Conservation (phyloP, 345 rosid species). For the Toxicodendron radicans region DNA sequence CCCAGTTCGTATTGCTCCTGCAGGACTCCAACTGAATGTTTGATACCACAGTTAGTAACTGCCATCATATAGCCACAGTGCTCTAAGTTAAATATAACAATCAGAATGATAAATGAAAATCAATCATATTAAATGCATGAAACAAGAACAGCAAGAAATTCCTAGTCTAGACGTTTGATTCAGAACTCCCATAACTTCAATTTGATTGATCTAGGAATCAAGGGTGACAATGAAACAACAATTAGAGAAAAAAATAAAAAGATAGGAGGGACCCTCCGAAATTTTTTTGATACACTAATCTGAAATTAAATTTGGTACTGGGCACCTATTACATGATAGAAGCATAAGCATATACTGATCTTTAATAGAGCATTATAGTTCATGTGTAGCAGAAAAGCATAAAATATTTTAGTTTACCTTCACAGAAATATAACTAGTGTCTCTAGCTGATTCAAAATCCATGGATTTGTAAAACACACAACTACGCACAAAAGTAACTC, state of each 20-base stretch:
- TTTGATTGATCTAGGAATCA: background rate
- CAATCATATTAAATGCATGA: background rate
- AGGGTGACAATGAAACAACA: background rate
- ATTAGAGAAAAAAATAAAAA: background rate
- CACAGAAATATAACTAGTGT: background rate
- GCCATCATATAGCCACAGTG: background rate
- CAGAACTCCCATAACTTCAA: background rate
- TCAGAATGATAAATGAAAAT: background rate
- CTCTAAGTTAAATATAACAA: background rate
- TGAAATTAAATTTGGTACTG: background rate
- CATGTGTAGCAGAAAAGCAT: background rate
- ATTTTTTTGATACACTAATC: too few relatives aligned
- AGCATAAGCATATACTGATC: background rate
- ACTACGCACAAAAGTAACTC: background rate
- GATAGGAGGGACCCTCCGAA: background rate
- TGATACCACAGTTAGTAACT: constrained; percentile 18
- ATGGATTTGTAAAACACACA: background rate
- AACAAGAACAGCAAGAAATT: background rate
- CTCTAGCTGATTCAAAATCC: background rate
- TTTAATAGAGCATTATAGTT: constrained; percentile 1
- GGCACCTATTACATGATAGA: background rate
- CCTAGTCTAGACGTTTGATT: background rate
- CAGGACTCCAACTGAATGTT: constrained; percentile 90
- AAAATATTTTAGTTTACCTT: background rate
- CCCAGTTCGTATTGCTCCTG: constrained; percentile 84